A percentile compares a stretch with the other conserved stretches of the same genome.
These are phyloP conservation scores for Jackrogersella minutella DNA, from an alignment of 495 filamentous ascomycete genomes.

Conservation along the genomic window DNA sequence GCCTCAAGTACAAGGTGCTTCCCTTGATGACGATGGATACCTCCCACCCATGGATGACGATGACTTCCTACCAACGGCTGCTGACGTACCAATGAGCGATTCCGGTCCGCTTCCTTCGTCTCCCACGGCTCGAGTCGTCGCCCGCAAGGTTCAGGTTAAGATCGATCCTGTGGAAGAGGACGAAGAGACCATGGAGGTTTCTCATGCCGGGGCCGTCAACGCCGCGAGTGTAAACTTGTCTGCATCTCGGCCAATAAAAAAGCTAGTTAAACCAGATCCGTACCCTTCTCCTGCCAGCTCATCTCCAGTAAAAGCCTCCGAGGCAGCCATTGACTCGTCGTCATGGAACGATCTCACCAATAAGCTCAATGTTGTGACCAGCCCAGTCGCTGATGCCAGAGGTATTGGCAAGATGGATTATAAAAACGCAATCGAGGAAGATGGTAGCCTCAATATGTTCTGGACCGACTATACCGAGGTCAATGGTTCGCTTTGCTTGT, in stretches of 20 bases:
- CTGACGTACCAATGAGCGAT: slow-evolving; percentile 78
- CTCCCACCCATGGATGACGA: slow-evolving; percentile 65
- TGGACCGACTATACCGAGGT: slow-evolving; percentile 97
- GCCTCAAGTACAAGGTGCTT: slow-evolving; percentile 51
- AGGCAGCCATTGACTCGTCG: slow-evolving; percentile 74
- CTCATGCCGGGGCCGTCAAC: slow-evolving; percentile 73
- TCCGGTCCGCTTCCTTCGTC: slow-evolving; percentile 75
- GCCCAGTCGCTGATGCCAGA: slow-evolving; percentile 63
- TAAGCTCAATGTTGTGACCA: slow-evolving; percentile 84
- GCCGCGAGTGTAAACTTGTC: slow-evolving; percentile 83
- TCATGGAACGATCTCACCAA: slow-evolving; percentile 87
- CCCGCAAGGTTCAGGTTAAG: slow-evolving; percentile 76
- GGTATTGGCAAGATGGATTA: slow-evolving; percentile 80
- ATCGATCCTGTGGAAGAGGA: slow-evolving; percentile 70
- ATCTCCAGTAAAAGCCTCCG: slow-evolving; percentile 69
- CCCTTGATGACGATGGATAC: slow-evolving; percentile 65
- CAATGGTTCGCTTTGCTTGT: slow-evolving; percentile 89
- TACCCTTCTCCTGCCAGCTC: slow-evolving; percentile 77
- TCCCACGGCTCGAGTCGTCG: slow-evolving; percentile 79
- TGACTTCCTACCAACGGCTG: slow-evolving; percentile 33
- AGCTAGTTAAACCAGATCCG: slow-evolving; percentile 69
- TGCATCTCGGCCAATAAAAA: slow-evolving; percentile 80
- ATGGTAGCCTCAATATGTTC: slow-evolving; percentile 92
- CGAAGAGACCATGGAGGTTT: slow-evolving; percentile 85
- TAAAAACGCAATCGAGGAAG: slow-evolving; percentile 83